Evolutionary conservation across 352 stramenopile species (phyloP).

Genomic region (Elongisporangium prolatum): DNA sequence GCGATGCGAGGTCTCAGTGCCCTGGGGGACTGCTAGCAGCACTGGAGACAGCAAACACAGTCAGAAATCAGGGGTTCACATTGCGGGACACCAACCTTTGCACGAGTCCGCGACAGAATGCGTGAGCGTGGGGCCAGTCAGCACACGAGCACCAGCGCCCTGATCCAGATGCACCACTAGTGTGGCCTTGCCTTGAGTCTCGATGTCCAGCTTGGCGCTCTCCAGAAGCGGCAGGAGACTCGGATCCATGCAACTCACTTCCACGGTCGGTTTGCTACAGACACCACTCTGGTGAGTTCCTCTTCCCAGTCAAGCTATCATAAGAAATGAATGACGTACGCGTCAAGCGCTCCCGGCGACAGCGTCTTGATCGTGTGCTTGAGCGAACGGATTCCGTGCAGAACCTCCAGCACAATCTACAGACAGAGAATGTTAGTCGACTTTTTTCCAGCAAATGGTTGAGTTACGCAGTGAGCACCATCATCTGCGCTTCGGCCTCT

Average conservation of each 20-base stretch:
- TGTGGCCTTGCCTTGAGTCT: slow-evolving; percentile 19
- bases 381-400: slow-evolving; percentile 93
- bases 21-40: slow-evolving; percentile 52
- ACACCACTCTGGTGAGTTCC: neutral
- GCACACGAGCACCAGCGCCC: neutral
- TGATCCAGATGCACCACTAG: slow-evolving; percentile 15
- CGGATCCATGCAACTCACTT: slow-evolving; percentile 30
- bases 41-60: slow-evolving; percentile 30
- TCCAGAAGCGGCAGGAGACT: slow-evolving; percentile 25
- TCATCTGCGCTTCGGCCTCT: slow-evolving; percentile 86
- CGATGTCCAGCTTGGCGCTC: slow-evolving; percentile 31
- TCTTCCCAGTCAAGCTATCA: neutral
- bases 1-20: slow-evolving; percentile 59
- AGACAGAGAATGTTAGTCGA: neutral
- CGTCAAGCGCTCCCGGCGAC: slow-evolving; percentile 29
- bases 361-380: slow-evolving; percentile 72
- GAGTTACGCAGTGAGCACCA: slow-evolving; percentile 19
- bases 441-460: neutral
- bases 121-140: slow-evolving; percentile 28
- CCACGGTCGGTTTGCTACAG: slow-evolving; percentile 10
- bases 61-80: neutral
- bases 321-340: neutral
- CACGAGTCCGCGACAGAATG: slow-evolving; percentile 53
- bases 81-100: slow-evolving; percentile 26
- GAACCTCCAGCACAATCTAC: slow-evolving; percentile 80